These are phyloP conservation scores for Botrytis elliptica DNA, from an alignment of 2,329 filamentous ascomycete genomes.

Conservation along the genomic window DNA sequence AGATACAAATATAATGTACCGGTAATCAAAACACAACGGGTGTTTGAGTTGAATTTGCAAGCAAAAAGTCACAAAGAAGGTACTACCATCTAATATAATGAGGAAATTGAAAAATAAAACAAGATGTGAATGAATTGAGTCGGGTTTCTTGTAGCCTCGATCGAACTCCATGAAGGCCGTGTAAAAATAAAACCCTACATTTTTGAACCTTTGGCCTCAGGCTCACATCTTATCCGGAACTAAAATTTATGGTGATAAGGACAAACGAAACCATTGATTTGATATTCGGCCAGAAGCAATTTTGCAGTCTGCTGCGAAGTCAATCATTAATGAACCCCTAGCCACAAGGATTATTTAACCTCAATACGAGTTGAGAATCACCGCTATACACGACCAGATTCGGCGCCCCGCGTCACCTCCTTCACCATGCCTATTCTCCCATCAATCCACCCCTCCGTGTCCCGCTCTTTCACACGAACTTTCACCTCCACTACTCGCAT, in stretches of 20 bases:
- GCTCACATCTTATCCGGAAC: neutral
- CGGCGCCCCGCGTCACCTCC: neutral
- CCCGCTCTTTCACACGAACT: conserved; percentile 34
- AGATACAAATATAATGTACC: neutral
- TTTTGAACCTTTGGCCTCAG: neutral
- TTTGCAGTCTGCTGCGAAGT: neutral
- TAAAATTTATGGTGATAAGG: conserved; percentile 12
- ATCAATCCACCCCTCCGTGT: conserved; percentile 32
- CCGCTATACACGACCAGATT: neutral
- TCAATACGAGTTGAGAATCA: conserved; percentile 1
- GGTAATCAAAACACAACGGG: no score
- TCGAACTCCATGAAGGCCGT: neutral
- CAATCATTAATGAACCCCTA: neutral
- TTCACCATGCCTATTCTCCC: conserved; percentile 31
- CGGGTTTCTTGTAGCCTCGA: neutral
- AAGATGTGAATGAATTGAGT: neutral
- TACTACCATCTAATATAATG: neutral
- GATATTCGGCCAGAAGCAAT: neutral
- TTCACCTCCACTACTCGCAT: conserved; percentile 38
- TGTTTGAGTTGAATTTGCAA: neutral
- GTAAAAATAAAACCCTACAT: neutral
- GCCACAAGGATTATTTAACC: neutral
- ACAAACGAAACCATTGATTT: conserved; percentile 5
- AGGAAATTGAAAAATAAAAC: neutral
- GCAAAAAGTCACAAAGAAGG: no score